A percentile compares a stretch with the other conserved stretches of the same genome.
phyloP scores from a whole-genome alignment of 129 eudicot species.

The Daucus carota region DNA sequence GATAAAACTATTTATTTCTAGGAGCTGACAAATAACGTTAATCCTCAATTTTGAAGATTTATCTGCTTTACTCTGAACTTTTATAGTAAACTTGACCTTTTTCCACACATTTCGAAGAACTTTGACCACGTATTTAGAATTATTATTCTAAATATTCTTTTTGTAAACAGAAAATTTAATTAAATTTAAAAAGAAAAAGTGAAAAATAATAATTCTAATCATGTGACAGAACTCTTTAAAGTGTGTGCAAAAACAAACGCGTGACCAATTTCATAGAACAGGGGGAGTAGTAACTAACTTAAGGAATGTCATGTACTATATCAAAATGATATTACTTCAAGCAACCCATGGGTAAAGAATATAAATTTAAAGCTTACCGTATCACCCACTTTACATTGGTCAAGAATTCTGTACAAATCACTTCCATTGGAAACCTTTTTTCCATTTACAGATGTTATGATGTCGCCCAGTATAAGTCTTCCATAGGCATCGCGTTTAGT shows the following conservation, averaged over 20 bases:
- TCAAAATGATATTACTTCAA: not conserved
- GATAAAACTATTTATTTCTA: not conserved
- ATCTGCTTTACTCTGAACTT: not conserved
- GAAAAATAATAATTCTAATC: too few species aligned
- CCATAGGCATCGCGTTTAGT: constrained; percentile 83
- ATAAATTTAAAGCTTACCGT: constrained; percentile 29
- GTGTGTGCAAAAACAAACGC: not conserved
- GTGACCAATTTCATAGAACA: too few species aligned
- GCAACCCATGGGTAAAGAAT: not conserved
- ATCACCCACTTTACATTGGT: constrained; percentile 87
- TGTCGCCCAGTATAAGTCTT: constrained; percentile 67
- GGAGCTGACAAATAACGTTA: not conserved
- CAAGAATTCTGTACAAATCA: constrained; percentile 83
- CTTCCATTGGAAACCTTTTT: constrained; percentile 68
- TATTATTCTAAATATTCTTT: too few species aligned
- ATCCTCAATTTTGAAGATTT: not conserved
- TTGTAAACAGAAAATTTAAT: too few species aligned
- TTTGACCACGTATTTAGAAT: too few species aligned
- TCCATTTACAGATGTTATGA: constrained; percentile 81
- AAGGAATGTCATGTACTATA: not conserved
- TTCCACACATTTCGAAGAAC: too few species aligned
- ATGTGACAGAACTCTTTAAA: too few species aligned
- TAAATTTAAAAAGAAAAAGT: too few species aligned
- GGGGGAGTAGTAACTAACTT: not conserved
- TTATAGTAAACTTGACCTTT: not conserved